phyloP scores from a whole-genome alignment of 805 yeast species.

The Metschnikowia colocasiae region DNA sequence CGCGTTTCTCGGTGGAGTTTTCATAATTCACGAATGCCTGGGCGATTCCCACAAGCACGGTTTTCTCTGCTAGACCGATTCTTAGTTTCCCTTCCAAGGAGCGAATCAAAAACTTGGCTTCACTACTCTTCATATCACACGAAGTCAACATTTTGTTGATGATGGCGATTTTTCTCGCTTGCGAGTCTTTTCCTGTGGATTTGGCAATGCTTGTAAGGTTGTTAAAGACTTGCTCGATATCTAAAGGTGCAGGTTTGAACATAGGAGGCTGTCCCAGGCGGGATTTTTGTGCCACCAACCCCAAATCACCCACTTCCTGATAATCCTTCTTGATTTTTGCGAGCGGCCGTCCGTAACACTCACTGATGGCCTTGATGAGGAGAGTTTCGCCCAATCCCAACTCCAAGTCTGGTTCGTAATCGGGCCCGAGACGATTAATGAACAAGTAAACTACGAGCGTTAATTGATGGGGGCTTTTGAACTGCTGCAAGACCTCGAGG shows the following conservation, averaged over 20 bases:
- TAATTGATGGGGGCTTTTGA: slow-evolving; percentile 41
- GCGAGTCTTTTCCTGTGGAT: slow-evolving; percentile 77
- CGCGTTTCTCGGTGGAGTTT: slow-evolving; percentile 18
- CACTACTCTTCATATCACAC: slow-evolving; percentile 62
- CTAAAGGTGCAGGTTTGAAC: slow-evolving; percentile 86
- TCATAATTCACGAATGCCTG: slow-evolving; percentile 76
- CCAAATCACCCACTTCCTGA: slow-evolving; percentile 83
- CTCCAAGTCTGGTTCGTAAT: slow-evolving; percentile 86
- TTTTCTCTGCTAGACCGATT: slow-evolving; percentile 91
- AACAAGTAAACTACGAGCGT: slow-evolving; percentile 75
- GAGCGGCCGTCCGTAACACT: slow-evolving; percentile 79
- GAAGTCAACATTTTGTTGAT: slow-evolving; percentile 84
- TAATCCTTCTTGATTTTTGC: slow-evolving; percentile 71
- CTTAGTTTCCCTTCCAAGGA: slow-evolving; percentile 90
- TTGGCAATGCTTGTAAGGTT: slow-evolving; percentile 74
- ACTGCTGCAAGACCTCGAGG: slow-evolving; percentile 51
- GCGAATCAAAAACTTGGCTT: slow-evolving; percentile 87
- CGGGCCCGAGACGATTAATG: slow-evolving; percentile 90
- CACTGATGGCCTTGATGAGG: slow-evolving; percentile 82
- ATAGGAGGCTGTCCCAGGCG: slow-evolving; percentile 84
- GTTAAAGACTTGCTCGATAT: slow-evolving; percentile 67
- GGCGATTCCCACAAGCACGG: slow-evolving; percentile 78
- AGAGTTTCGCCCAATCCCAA: slow-evolving; percentile 91
- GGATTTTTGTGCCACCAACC: slow-evolving; percentile 80
- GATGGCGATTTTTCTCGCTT: slow-evolving; percentile 66